Evolutionary conservation across 208 protist genomes (phyloP).

Genomic region (Crithidia expoeki): DNA sequence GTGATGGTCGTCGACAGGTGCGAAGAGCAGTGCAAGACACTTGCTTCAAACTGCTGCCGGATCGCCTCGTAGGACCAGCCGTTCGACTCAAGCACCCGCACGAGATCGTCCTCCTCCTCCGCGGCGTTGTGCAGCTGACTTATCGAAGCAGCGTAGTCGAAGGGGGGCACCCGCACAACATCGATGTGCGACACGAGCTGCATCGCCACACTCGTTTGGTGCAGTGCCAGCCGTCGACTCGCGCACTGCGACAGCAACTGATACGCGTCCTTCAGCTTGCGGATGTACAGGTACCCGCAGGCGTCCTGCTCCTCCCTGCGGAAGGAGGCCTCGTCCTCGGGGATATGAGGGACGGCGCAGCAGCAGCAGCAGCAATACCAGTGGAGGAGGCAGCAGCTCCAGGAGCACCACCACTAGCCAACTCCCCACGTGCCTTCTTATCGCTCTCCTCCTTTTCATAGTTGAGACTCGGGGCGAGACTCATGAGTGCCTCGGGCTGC

Average conservation of each 20-base stretch:
- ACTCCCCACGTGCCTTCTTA: conserved; percentile 9
- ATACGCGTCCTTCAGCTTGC: conserved; percentile 62
- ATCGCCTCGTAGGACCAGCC: conserved; percentile 21
- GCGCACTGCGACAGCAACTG: conserved; percentile 64
- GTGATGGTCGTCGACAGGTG: conserved; percentile 58
- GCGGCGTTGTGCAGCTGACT: conserved; percentile 20
- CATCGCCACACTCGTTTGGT: conserved; percentile 63
- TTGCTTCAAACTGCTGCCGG: conserved; percentile 41
- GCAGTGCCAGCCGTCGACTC: conserved; percentile 53
- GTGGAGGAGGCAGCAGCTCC: neutral
- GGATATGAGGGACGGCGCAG: conserved; percentile 5
- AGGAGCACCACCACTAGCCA: neutral
- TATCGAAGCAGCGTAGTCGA: conserved; percentile 54
- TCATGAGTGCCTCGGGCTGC: conserved; percentile 46
- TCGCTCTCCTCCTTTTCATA: conserved; percentile 1
- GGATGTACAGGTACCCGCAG: conserved; percentile 66
- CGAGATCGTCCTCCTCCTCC: conserved; percentile 22
- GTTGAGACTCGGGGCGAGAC: conserved; percentile 39
- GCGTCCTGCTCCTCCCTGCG: conserved; percentile 49
- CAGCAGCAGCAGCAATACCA: neutral
- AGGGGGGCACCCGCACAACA: conserved; percentile 47
- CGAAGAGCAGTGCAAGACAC: conserved; percentile 47
- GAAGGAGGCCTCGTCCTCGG: conserved; percentile 29
- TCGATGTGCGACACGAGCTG: conserved; percentile 69
- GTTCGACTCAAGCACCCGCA: conserved; percentile 21